Conservation (phyloP, 164 flowering plant genomes). For the Vitis rupestris region DNA sequence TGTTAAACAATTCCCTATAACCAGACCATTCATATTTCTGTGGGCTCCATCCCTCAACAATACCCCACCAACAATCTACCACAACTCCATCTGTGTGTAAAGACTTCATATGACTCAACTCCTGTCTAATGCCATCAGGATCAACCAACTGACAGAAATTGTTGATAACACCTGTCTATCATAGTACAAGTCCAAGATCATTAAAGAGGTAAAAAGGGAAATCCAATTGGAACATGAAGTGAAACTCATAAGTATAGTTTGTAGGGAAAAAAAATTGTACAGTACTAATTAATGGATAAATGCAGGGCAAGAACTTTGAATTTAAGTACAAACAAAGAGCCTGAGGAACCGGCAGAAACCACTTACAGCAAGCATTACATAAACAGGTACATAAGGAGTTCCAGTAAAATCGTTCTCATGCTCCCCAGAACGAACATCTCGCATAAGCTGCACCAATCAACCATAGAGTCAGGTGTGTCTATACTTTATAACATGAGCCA, state of each 20-base stretch:
- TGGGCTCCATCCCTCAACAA: constrained; percentile 78
- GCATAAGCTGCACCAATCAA: constrained; percentile 56
- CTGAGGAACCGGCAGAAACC: constrained; percentile 1
- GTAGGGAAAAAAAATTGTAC: neutral
- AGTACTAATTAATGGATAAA: neutral
- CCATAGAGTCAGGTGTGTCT: constrained; percentile 10
- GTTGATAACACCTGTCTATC: constrained; percentile 65
- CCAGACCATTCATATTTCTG: constrained; percentile 86
- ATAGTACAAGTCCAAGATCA: constrained; percentile 15
- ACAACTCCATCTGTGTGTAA: constrained; percentile 75
- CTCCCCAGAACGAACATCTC: constrained; percentile 37
- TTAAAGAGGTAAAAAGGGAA: neutral
- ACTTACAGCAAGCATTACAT: constrained; percentile 78
- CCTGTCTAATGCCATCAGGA: constrained; percentile 62
- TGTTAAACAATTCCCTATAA: constrained; percentile 67
- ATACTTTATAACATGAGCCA: neutral
- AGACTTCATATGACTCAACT: constrained; percentile 65
- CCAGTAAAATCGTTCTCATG: constrained; percentile 47
- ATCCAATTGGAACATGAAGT: constrained; percentile 2
- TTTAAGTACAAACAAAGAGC: neutral
- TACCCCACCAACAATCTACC: constrained; percentile 94
- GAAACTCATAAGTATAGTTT: neutral
- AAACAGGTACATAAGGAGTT: constrained; percentile 72
- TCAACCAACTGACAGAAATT: constrained; percentile 73
- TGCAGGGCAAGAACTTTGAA: neutral